Evolutionary conservation across 2,329 filamentous ascomycete genomes (phyloP).

Genomic region (Tolypocladium amazonense): DNA sequence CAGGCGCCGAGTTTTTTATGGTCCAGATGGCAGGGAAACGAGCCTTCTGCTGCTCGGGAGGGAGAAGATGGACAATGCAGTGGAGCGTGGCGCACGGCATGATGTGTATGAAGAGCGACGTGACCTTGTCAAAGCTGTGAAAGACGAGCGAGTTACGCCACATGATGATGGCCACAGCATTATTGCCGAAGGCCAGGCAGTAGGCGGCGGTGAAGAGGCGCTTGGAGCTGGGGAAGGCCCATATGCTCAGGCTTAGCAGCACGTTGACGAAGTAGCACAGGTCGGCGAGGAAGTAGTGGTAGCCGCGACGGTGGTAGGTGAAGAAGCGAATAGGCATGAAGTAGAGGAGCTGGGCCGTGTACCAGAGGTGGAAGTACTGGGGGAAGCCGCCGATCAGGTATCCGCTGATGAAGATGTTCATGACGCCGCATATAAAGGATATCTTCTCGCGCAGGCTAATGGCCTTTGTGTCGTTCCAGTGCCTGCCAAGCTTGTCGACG

Average conservation of each 20-base stretch:
- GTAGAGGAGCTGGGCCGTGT: conserved; percentile 75
- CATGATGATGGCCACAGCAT: conserved; percentile 95
- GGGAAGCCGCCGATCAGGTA: conserved; percentile 84
- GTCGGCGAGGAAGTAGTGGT: conserved; percentile 95
- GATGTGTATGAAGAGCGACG: conserved; percentile 97
- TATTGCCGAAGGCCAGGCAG: conserved; percentile 91
- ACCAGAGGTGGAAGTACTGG: conserved; percentile 86
- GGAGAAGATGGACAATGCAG: conserved; percentile 76
- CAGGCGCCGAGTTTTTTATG: conserved; percentile 59
- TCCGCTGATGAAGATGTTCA: conserved; percentile 95
- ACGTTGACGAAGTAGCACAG: conserved; percentile 98
- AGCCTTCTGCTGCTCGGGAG: conserved; percentile 50
- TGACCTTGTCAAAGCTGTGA: conserved; percentile 96
- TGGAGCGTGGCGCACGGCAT: conserved; percentile 95
- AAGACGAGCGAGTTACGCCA: conserved; percentile 98
- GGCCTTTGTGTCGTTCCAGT: conserved; percentile 82
- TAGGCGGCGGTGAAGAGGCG: conserved; percentile 86
- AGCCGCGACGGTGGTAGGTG: conserved; percentile 82
- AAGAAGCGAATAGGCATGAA: conserved; percentile 96
- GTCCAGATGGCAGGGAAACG: conserved; percentile 79
- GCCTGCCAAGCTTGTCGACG: conserved; percentile 75
- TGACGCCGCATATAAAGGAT: conserved; percentile 88
- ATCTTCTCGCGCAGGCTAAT: conserved; percentile 89
- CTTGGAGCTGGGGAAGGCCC: conserved; percentile 84
- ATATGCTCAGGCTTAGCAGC: conserved; percentile 69